Evolutionary conservation across 2,329 filamentous ascomycete species (phyloP).

Genomic region (Xylaria arbuscula): DNA sequence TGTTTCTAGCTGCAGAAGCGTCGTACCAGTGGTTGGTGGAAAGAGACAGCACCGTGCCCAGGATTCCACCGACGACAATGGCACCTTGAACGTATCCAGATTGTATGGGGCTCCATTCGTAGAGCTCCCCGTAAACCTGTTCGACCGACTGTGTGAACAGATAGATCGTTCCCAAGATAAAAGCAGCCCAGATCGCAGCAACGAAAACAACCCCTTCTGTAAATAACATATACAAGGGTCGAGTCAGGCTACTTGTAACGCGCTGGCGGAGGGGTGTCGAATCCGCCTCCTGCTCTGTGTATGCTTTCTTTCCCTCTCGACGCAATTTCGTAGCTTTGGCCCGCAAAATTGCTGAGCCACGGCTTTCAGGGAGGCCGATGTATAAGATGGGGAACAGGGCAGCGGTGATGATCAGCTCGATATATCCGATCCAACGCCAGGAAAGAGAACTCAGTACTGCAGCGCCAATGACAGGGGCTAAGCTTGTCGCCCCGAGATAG

Average conservation of each 20-base stretch:
- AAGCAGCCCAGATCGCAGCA: background rate
- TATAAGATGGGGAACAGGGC: background rate
- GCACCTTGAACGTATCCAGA: background rate
- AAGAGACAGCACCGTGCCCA: background rate
- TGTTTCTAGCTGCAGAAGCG: background rate
- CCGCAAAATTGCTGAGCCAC: background rate
- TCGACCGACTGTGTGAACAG: background rate
- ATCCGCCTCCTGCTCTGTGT: background rate
- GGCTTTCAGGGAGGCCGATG: background rate
- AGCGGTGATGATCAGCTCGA: background rate
- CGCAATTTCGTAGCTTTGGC: background rate
- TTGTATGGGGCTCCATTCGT: background rate
- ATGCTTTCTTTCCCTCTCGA: background rate
- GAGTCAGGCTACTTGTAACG: background rate
- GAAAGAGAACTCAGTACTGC: slow-evolving; percentile 1
- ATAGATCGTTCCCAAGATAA: background rate
- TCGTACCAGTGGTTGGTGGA: slow-evolving; percentile 4
- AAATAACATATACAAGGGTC: background rate
- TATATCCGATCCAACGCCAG: slow-evolving; percentile 6
- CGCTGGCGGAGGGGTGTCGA: background rate
- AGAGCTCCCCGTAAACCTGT: background rate
- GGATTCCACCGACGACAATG: background rate
- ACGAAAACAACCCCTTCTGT: slow-evolving; percentile 1
- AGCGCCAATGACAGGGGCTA: slow-evolving; percentile 1
- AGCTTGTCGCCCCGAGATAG: slow-evolving; percentile 1